A percentile compares a stretch with the other conserved stretches of the same genome.
Evolutionary conservation across 2,329 filamentous ascomycete species (phyloP).

Genomic region (Emydomyces testavorans): DNA sequence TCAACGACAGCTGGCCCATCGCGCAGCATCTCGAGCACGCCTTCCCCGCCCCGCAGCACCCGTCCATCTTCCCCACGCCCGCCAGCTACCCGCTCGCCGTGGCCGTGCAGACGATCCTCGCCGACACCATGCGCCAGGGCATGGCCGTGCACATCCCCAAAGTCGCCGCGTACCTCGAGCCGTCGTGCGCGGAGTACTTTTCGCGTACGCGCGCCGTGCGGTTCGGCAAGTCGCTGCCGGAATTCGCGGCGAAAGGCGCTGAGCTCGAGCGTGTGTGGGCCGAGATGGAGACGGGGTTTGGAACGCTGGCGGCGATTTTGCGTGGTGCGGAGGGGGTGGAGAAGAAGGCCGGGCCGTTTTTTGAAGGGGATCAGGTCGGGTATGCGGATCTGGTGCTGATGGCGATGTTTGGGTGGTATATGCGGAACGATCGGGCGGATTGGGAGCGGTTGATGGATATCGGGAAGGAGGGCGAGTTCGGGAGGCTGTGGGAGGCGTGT

Average conservation of each 20-base stretch:
- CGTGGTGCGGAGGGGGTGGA: conserved; percentile 10
- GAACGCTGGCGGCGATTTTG: conserved; percentile 23
- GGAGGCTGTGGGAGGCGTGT: conserved; percentile 13
- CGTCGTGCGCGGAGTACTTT: conserved; percentile 28
- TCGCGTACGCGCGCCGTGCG: conserved; percentile 27
- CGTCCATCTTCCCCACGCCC: conserved; percentile 25
- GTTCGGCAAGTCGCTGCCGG: conserved; percentile 26
- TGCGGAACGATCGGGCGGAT: conserved; percentile 6
- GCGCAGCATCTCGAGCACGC: conserved; percentile 30
- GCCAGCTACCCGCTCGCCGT: conserved; percentile 24
- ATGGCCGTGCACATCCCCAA: conserved; percentile 26
- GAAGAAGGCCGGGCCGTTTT: conserved; percentile 12
- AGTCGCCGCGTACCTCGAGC: conserved; percentile 27
- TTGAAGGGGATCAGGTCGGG: conserved; percentile 13
- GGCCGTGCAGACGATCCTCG: conserved; percentile 19
- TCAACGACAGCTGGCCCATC: conserved; percentile 29
- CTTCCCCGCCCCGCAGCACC: conserved; percentile 28
- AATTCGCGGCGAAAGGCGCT: conserved; percentile 20
- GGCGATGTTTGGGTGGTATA: conserved; percentile 13
- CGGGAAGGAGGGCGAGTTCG: conserved; percentile 14
- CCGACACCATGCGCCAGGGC: conserved; percentile 15
- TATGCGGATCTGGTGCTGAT: conserved; percentile 16
- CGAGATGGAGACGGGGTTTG: conserved; percentile 22
- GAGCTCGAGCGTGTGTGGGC: conserved; percentile 12
- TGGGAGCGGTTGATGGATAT: conserved; percentile 10